phyloP scores from a whole-genome alignment of 208 protist species.

The Angomonas ambiguus region DNA sequence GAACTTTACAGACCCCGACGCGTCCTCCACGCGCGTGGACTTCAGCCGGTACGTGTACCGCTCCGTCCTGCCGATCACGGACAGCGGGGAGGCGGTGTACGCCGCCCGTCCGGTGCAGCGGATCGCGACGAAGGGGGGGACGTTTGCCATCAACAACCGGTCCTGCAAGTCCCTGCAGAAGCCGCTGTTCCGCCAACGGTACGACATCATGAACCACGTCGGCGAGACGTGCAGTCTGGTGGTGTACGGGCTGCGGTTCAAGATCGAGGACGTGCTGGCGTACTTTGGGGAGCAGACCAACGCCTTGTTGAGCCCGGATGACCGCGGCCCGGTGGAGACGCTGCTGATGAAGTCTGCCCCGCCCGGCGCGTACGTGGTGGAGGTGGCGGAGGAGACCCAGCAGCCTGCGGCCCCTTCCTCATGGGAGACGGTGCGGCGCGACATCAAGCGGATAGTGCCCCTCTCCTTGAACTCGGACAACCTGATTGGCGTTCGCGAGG shows the following conservation, averaged over 20 bases:
- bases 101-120: no score
- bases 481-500: background rate
- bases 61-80: background rate
- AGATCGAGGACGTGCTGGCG: background rate
- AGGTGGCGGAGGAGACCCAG: background rate
- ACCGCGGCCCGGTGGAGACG: background rate
- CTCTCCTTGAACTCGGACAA: conserved; percentile 11
- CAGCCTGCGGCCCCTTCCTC: background rate
- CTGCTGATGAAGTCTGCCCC: background rate
- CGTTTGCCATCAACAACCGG: background rate
- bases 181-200: background rate
- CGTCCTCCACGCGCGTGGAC: no score
- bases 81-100: background rate
- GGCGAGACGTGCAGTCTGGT: background rate
- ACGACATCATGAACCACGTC: background rate
- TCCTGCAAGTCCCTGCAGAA: background rate
- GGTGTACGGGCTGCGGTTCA: background rate
- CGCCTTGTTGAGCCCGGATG: background rate
- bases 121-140: background rate
- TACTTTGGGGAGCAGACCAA: background rate
- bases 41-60: background rate
- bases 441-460: background rate
- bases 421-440: background rate
- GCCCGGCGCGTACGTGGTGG: background rate
- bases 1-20: background rate